Evolutionary conservation across 1,284 basidiomycete genomes (phyloP), one percentile per base, ranked within the genome.

Genomic region (Phellinidium pouzarii): DNA sequence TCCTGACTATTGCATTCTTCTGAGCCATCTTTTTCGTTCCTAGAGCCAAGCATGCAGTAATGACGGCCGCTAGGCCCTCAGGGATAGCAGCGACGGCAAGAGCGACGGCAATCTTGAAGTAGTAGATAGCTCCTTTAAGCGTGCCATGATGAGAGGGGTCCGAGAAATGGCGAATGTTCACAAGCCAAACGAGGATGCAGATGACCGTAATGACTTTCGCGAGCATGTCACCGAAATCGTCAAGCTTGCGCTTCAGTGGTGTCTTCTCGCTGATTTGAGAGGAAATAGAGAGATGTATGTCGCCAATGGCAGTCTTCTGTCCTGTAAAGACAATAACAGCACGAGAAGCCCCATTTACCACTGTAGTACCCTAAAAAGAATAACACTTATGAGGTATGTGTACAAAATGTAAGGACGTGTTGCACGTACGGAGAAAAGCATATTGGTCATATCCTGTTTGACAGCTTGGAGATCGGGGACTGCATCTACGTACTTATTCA

Each of bases 21-120:
- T 94, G 90, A 0, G 94, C 93, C 94, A 98, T 97, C 68, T 94
- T 94, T 73, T 94, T 93, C 11, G 93, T 95, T 17, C 94, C 94
- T 9, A 98, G 77, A 6, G 94, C 94, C 42, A 98, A 72, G 67
- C 92, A 95, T n/a, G 91, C 92, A 5, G 94, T 98, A 63, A 96
- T 95, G 57, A 97, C 94, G 44, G 92, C 93, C 29, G 94, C 92
- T 11, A 98, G 74, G 58, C 94, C 94, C 68, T 97, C 94, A 0
- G 94, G 94, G 62, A 96, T 96, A 44, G 94, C 94, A 53, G 94
- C 94, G 42, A 97, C 94, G 14, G 94, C 94, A 34, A 97, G 75
- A 3, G 94, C 92, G 43, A 98, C 94, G 31, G 94, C 94, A 63
- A 97, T 96, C 74, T 96, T 97, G 79, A 97, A 91, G 70, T 97